These are phyloP conservation scores for Psilocybe cubensis DNA, from an alignment of 768 basidiomycete genomes.

Conservation along the genomic window DNA sequence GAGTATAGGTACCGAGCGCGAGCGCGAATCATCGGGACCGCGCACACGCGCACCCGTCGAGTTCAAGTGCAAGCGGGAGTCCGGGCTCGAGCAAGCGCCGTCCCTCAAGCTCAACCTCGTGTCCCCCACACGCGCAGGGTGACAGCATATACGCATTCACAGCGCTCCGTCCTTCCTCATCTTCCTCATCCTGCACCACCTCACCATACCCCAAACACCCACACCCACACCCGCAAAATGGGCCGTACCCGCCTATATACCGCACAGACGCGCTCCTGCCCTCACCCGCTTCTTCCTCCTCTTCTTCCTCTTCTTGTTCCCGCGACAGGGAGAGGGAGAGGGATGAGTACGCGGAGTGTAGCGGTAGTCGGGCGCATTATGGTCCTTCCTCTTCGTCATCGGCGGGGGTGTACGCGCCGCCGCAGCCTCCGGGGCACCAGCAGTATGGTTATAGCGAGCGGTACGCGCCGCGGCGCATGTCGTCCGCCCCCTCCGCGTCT, in stretches of 20 bases:
- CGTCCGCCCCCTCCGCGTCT: too few species aligned
- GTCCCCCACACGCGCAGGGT: not conserved
- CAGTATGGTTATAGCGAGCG: too few species aligned
- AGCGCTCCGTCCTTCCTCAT: conserved; percentile 47
- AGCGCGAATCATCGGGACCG: conserved; percentile 7
- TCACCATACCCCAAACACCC: conserved; percentile 47
- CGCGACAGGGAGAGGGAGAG: too few species aligned
- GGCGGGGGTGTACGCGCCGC: too few species aligned
- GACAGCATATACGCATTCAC: conserved; percentile 39
- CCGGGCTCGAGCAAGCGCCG: not conserved
- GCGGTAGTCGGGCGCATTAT: too few species aligned
- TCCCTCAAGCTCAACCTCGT: not conserved
- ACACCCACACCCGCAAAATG: conserved; percentile 37
- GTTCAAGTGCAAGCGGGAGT: too few species aligned
- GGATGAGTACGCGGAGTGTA: too few species aligned
- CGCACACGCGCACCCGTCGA: conserved; percentile 1
- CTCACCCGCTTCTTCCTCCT: not conserved
- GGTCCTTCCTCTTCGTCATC: too few species aligned
- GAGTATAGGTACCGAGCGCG: conserved; percentile 8
- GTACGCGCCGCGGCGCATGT: too few species aligned
- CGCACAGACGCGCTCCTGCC: not conserved
- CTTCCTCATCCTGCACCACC: conserved; percentile 44
- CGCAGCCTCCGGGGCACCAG: too few species aligned
- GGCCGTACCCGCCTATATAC: conserved; percentile 1
- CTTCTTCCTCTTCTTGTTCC: not conserved